These are phyloP conservation scores for Trichoderma oligosporum DNA, from an alignment of 2,329 filamentous ascomycete genomes.

Conservation along the genomic window DNA sequence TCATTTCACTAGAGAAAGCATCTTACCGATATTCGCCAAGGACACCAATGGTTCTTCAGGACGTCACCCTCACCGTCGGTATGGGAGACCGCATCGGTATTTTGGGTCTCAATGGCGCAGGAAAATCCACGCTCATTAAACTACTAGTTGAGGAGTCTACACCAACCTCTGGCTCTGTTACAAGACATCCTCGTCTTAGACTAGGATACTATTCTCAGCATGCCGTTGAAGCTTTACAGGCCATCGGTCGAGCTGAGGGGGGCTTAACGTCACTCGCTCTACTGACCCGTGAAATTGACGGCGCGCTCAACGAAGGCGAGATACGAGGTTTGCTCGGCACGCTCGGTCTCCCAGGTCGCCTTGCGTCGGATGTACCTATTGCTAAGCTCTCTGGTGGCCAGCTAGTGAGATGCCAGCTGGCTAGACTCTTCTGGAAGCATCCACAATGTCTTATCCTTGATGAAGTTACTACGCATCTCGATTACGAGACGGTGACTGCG, in stretches of 20 bases:
- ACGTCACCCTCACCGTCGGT: constrained; percentile 65
- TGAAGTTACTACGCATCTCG: constrained; percentile 80
- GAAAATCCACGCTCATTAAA: constrained; percentile 75
- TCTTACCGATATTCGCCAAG: constrained; percentile 58
- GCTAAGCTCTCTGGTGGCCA: constrained; percentile 75
- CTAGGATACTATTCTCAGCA: constrained; percentile 79
- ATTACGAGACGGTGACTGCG: constrained; percentile 74
- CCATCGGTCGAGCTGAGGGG: constrained; percentile 46
- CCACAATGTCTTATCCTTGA: constrained; percentile 74
- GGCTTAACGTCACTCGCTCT: constrained; percentile 62
- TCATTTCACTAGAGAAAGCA: constrained; percentile 68
- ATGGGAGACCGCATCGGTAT: constrained; percentile 72
- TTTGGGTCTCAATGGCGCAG: constrained; percentile 74
- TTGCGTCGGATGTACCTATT: constrained; percentile 70
- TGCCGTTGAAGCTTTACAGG: constrained; percentile 65
- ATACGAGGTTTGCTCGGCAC: constrained; percentile 62
- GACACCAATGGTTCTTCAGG: constrained; percentile 48
- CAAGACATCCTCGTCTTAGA: constrained; percentile 64
- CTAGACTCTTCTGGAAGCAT: constrained; percentile 61
- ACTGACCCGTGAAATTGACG: constrained; percentile 52
- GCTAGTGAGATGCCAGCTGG: constrained; percentile 62
- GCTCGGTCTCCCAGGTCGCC: constrained; percentile 65
- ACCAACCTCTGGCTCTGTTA: constrained; percentile 59
- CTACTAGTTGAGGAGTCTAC: constrained; percentile 60
- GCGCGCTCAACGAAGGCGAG: constrained; percentile 60